Percentiles rank a stretch among this genome's conserved stretches.
phyloP scores from a whole-genome alignment of 345 rosid species.

The Populus tremula region DNA sequence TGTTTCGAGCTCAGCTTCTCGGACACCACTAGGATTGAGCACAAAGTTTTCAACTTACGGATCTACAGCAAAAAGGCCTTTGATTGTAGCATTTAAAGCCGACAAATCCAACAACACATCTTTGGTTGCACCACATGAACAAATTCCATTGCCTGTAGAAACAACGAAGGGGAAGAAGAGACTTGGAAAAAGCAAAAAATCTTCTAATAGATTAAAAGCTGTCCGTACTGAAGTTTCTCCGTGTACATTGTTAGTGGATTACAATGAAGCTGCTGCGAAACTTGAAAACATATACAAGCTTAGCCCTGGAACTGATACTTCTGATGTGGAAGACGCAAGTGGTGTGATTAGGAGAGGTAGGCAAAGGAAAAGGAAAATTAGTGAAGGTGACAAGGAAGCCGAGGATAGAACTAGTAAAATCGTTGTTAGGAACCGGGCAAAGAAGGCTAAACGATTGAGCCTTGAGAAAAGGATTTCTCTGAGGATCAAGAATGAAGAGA shows the following conservation, averaged over 20 bases:
- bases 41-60: slow-evolving; percentile 38
- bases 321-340: slow-evolving; percentile 37
- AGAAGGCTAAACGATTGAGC: slow-evolving; percentile 57
- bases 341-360: slow-evolving; percentile 27
- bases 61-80: slow-evolving; percentile 42
- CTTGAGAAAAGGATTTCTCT: slow-evolving; percentile 63
- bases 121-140: slow-evolving; percentile 45
- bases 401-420: slow-evolving; percentile 13
- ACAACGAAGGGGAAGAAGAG: slow-evolving; percentile 44
- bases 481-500: slow-evolving; percentile 44
- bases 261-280: slow-evolving; percentile 86
- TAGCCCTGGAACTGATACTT: slow-evolving; percentile 45
- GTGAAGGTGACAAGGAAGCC: slow-evolving; percentile 33
- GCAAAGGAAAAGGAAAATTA: slow-evolving; percentile 43
- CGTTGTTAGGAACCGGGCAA: slow-evolving; percentile 47
- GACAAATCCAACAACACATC: slow-evolving; percentile 53
- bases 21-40: slow-evolving; percentile 59
- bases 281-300: slow-evolving; percentile 81
- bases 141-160: slow-evolving; percentile 45
- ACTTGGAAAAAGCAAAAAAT: slow-evolving; percentile 39
- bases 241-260: slow-evolving; percentile 54
- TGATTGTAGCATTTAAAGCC: slow-evolving; percentile 62
- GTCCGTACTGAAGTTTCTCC: slow-evolving; percentile 38
- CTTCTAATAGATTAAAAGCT: slow-evolving; percentile 26
- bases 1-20: slow-evolving; percentile 77